Evolutionary conservation across 345 rosid species (phyloP).

Genomic region (Odontarrhena argentea): DNA sequence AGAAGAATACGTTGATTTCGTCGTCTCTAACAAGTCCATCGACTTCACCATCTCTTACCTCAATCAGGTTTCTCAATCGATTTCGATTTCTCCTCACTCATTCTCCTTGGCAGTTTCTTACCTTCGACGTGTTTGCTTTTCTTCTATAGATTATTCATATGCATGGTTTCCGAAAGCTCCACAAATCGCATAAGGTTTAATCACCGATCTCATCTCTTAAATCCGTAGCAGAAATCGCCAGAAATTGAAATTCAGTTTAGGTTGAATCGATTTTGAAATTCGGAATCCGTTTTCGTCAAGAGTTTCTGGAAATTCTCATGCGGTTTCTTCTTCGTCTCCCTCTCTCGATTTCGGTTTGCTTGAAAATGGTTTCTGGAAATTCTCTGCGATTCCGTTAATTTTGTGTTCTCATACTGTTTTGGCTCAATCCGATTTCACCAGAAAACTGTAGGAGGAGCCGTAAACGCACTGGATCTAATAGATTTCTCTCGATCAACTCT

Average conservation of each 20-base stretch:
- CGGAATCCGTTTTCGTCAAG: background rate
- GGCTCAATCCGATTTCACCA: conserved; percentile 10
- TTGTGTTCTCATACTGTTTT: background rate
- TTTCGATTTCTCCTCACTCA: background rate
- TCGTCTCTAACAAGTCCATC: background rate
- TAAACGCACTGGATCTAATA: conserved; percentile 27
- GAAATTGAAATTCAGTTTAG: background rate
- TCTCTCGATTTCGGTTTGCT: too few species aligned
- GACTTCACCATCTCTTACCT: conserved; percentile 37
- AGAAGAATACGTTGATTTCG: conserved; percentile 39
- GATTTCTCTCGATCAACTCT: conserved; percentile 41
- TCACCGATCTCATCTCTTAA: background rate
- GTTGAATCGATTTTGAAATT: conserved; percentile 7
- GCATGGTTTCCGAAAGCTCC: conserved; percentile 36
- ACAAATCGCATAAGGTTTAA: conserved; percentile 29
- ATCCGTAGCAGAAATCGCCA: background rate
- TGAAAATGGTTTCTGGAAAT: background rate
- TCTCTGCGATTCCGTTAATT: conserved; percentile 8
- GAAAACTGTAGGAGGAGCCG: conserved; percentile 33
- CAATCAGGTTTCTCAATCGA: conserved; percentile 35
- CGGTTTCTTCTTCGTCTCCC: background rate
- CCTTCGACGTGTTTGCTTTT: background rate
- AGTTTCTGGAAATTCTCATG: background rate
- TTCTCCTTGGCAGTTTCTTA: conserved; percentile 19
- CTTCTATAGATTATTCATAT: conserved; percentile 31